Base-by-base conservation (phyloP, 352 stramenopile species). In the Hyaloperonospora brassicae region DNA sequence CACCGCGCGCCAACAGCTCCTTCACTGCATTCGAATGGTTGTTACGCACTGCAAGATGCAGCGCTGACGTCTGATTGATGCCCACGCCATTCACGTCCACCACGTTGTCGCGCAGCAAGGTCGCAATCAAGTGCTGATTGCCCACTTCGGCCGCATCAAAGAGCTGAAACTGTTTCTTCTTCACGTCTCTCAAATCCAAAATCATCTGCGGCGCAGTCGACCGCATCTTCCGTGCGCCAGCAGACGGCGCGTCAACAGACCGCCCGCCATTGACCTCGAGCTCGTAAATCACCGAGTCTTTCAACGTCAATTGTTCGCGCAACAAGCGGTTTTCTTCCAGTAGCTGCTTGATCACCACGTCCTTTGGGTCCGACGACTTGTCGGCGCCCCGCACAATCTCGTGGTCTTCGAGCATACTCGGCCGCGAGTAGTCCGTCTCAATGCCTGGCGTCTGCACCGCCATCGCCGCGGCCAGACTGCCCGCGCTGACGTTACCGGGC, bases 131-230 rank as follows among this genome's bases (percentile, higher is more conserved):
- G 52, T 90, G 80, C 70, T 70, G 86, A 50, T 93, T 91, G 61
- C 83, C 83, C 34, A 91, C 73, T 72, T 93, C 83, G 0, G 81
- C 83, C 0, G 83, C 83, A 57, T 93, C 83, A 42, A 91, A 93
- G 14, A 93, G 65, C 59, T 93, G 83, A 51, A 93, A 89, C 52
- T 93, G 83, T 69, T 93, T 93, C 67, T 93, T 89, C 64, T 89
- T 89, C 5, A 93, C 75, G 42, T 93, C 80, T 52, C 83, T 68
- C 52, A 93, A 45, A 50, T 93, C 83, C 44, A 93, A 55, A 52
- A 89, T 93, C 72, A 88, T 84, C 59, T 89, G 77, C 5, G 81
- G 83, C 12, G 79, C 81, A 2, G 76, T 75, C 1, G 76, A 66
- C 10, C 76, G 64, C 11, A 74, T 43, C 57, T 86, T 86, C 5